Evolutionary conservation across 2,329 filamentous ascomycete genomes (phyloP), one percentile per base, ranked within the genome.

Genomic region (Venturia nashicola): DNA sequence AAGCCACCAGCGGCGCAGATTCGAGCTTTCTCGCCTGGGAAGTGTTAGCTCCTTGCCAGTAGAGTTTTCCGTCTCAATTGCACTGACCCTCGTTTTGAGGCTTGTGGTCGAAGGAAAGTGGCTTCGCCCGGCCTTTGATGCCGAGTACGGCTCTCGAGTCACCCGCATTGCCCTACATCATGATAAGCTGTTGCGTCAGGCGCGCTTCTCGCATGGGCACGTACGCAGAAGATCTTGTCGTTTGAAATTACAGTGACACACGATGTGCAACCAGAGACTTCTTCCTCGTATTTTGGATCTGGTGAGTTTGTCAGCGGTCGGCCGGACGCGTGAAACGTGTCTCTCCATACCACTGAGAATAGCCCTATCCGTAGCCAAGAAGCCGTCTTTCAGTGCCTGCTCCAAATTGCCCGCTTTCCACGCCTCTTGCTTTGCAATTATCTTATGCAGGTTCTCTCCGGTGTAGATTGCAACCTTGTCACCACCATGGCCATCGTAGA

Each of bases 21-120:
- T 72, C 94, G 86, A 68, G 92, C 92, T 78, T 96, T 97, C 79
- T 99, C 94, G 74, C 86, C 91, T 96, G 70, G 70, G n/a, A 40
- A 34, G 36, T 65, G 68, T 63, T 55, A 65, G 61, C 39, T 61
- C 32, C 18, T 59, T 66, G n/a, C 65, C 48, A 16, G 32, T 27
- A 2, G 6, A 43, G 12, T 12, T 18, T 32, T 39, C 36, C 12
- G 5, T 42, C 34, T 16, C 11, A 20, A 43, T 39, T 39, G 16
- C 23, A 64, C 32, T 54, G 74, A 95, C 91, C 90, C 83, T 99
- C 94, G 70, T 97, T 97, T 76, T 97, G 92, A 51, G 94, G 94
- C 79, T 99, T 99, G 82, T 99, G 94, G 76, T 99, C 94, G 74
- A 96, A 96, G n/a, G 94, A 99, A 66, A 99, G 82, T 62, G 94